phyloP scores from a whole-genome alignment of 1,139 yeast genomes.

The Blastobotrys arbuscula region DNA sequence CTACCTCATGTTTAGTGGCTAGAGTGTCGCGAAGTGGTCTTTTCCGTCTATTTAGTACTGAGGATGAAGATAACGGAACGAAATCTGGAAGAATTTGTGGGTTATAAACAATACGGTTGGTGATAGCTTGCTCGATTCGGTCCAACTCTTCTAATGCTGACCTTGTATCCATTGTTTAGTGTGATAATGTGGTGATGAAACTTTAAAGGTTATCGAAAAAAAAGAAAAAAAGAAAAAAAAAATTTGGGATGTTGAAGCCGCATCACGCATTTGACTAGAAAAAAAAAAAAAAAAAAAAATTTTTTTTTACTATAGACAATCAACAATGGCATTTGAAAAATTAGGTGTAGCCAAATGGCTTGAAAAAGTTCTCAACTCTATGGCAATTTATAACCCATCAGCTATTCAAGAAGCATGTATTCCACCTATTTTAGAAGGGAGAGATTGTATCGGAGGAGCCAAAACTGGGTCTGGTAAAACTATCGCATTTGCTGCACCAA shows the following conservation, averaged over 20 bases:
- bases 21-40: conserved; percentile 42
- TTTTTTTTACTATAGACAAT: not conserved
- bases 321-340: conserved; percentile 42
- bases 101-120: conserved; percentile 44
- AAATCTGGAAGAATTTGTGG: conserved; percentile 42
- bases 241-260: not conserved
- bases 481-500: conserved; percentile 94
- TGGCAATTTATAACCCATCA: conserved; percentile 81
- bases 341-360: conserved; percentile 87
- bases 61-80: conserved; percentile 22
- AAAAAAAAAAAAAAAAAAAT: not conserved
- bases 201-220: not conserved
- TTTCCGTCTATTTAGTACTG: conserved; percentile 34
- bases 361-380: conserved; percentile 67
- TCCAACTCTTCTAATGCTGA: conserved; percentile 49
- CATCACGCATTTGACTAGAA: not conserved
- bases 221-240: conserved; percentile 6
- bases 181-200: conserved; percentile 5
- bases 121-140: conserved; percentile 49
- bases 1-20: conserved; percentile 67
- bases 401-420: conserved; percentile 84
- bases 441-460: conserved; percentile 97
- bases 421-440: conserved; percentile 74
- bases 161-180: conserved; percentile 35
- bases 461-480: conserved; percentile 98